Percentiles rank a stretch among this genome's conserved stretches.
Evolutionary conservation across 306 rosid genomes (phyloP).

Genomic region (Gillenia trifoliata): DNA sequence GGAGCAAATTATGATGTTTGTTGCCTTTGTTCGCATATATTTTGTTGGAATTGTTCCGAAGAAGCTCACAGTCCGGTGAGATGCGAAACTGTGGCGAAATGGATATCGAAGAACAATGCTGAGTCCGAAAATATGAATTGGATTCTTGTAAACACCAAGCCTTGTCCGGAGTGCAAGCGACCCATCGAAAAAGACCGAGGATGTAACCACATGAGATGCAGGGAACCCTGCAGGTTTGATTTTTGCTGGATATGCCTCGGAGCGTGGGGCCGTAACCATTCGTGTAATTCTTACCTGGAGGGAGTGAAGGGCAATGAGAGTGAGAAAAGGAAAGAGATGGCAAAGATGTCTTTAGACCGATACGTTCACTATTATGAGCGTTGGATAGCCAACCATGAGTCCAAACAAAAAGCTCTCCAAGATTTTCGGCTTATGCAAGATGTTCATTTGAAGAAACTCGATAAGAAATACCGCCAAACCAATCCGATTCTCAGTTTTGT

Average conservation of each 20-base stretch:
- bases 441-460: conserved; percentile 20
- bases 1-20: conserved; percentile 54
- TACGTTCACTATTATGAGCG: conserved; percentile 37
- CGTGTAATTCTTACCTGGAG: conserved; percentile 47
- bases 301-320: not conserved
- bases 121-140: conserved; percentile 81
- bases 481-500: conserved; percentile 27
- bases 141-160: conserved; percentile 87
- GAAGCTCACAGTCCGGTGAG: conserved; percentile 92
- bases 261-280: conserved; percentile 62
- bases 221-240: conserved; percentile 76
- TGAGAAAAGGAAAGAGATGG: conserved; percentile 19
- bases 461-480: conserved; percentile 16
- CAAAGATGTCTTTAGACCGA: conserved; percentile 20
- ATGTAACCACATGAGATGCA: conserved; percentile 90
- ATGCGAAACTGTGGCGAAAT: conserved; percentile 64
- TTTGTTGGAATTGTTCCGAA: conserved; percentile 84
- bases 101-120: conserved; percentile 65
- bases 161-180: conserved; percentile 90
- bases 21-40: conserved; percentile 62
- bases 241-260: conserved; percentile 91
- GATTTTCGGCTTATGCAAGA: conserved; percentile 11
- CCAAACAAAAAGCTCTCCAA: conserved; percentile 25
- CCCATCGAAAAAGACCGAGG: conserved; percentile 86
- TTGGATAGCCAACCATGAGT: conserved; percentile 36